A percentile compares a stretch with the other conserved stretches of the same genome.
These are phyloP conservation scores for Fusarium setosum DNA, from an alignment of 2,329 filamentous ascomycete genomes.

Conservation along the genomic window DNA sequence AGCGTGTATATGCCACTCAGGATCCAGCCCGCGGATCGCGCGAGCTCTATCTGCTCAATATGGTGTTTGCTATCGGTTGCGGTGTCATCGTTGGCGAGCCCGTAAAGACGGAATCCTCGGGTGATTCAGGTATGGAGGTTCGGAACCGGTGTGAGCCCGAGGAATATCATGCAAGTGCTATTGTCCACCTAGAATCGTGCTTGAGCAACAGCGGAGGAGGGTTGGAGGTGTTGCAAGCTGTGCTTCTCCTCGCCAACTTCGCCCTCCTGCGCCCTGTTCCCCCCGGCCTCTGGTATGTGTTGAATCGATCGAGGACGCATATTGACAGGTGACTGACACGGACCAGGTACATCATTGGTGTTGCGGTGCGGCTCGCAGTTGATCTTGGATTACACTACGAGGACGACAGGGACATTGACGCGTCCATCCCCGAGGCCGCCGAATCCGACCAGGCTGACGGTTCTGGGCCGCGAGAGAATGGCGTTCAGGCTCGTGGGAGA, in stretches of 20 bases:
- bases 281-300: slow-evolving; percentile 82
- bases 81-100: slow-evolving; percentile 86
- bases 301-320: slow-evolving; percentile 4
- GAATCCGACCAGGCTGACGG: slow-evolving; percentile 50
- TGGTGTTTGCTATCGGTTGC: slow-evolving; percentile 95
- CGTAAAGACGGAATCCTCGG: slow-evolving; percentile 59
- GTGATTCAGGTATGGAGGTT: slow-evolving; percentile 42
- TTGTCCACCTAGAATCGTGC: slow-evolving; percentile 90
- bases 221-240: slow-evolving; percentile 92
- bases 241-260: slow-evolving; percentile 89
- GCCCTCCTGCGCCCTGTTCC: slow-evolving; percentile 91
- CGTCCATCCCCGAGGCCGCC: slow-evolving; percentile 64
- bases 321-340: slow-evolving; percentile 22
- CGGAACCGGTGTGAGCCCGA: slow-evolving; percentile 78
- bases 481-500: slow-evolving; percentile 67
- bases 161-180: slow-evolving; percentile 95
- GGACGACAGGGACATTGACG: slow-evolving; percentile 76
- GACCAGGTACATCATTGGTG: slow-evolving; percentile 86
- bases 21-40: slow-evolving; percentile 75
- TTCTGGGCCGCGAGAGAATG: slow-evolving; percentile 47
- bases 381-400: slow-evolving; percentile 95
- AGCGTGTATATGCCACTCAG: slow-evolving; percentile 80
- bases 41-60: slow-evolving; percentile 94
- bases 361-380: slow-evolving; percentile 89
- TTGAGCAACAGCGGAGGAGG: slow-evolving; percentile 88